Evolutionary conservation across 139 green algal genomes (phyloP), one percentile per base, ranked within the genome.

Genomic region (Picochlorum sp.): DNA sequence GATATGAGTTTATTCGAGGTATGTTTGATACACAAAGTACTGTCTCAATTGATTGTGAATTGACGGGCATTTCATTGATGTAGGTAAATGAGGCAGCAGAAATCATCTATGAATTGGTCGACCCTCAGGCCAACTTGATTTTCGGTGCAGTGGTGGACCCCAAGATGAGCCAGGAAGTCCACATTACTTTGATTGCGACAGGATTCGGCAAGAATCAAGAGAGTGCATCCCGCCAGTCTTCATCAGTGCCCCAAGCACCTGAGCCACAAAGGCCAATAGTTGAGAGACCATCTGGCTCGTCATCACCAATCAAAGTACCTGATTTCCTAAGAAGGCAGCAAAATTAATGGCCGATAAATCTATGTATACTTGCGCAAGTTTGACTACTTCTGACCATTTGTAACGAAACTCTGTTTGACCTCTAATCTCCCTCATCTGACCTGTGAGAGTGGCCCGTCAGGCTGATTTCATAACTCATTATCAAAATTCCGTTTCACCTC

Each of bases 161-260:
- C 3, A 49, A 58, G 16, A 62, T 85, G 61, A 57, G 51, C 4
- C 65, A 79, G 21, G 72, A 89, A 47, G 69, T 83, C 21, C 76
- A 67, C 60, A 93, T 97, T 77, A 97, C 90, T 2, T 80, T 97
- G 63, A 96, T 97, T 47, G 90, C 90, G 4, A 97, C 90, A n/a
- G 90, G 90, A 45, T 92, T 96, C 65, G 82, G 83, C n/a, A 62
- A 21, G 5, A 62, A 59, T 37, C 21, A 20, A 41, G 51, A 37
- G 51, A 31, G 20, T 59, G 20, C 51, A 31, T 11, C 51, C 15
- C 9, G n/a, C 8, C 47, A 54, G n/a, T 20, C 47, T 18, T 9
- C n/a, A 8, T 54, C 47, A 26, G 18, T 26, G 47, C 47, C 47
- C n/a, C 18, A 54, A 54, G n/a, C 47, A 2, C 5, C 47, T 13